Percentiles rank a stretch among this genome's conserved stretches.
These are phyloP conservation scores for Erythrobasidium hasegawianum DNA, from an alignment of 1,284 basidiomycete genomes.

Conservation along the genomic window DNA sequence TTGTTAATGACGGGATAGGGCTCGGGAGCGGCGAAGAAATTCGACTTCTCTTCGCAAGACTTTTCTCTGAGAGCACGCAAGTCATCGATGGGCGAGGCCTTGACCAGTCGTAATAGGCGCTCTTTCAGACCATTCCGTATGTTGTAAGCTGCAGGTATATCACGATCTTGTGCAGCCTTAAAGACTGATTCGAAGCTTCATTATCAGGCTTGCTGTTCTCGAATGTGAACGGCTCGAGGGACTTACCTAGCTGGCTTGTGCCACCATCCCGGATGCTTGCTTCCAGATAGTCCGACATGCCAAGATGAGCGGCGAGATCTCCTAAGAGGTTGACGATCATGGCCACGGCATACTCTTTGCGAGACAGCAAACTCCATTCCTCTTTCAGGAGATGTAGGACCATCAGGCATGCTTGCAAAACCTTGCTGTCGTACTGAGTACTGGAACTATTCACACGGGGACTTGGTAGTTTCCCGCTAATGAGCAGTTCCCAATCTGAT, in stretches of 20 bases:
- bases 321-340: conserved; percentile 63
- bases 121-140: too few relatives aligned
- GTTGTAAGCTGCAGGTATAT: too few relatives aligned
- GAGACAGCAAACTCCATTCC: conserved; percentile 48
- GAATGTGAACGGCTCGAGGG: too few relatives aligned
- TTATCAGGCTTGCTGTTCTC: too few relatives aligned
- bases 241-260: too few relatives aligned
- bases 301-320: conserved; percentile 58
- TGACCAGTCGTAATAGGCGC: too few relatives aligned
- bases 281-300: conserved; percentile 76
- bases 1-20: background rate
- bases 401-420: conserved; percentile 51
- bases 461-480: background rate
- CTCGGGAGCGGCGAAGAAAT: conserved; percentile 30
- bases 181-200: too few relatives aligned
- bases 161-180: too few relatives aligned
- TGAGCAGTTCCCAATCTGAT: conserved; percentile 21
- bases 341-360: conserved; percentile 57
- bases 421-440: background rate
- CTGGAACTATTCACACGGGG: background rate
- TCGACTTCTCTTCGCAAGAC: background rate
- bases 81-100: background rate
- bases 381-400: conserved; percentile 74
- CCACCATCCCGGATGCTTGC: conserved; percentile 51
- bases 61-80: background rate